Conservation (phyloP, 306 rosid genomes). For the Psophocarpus tetragonolobus region DNA sequence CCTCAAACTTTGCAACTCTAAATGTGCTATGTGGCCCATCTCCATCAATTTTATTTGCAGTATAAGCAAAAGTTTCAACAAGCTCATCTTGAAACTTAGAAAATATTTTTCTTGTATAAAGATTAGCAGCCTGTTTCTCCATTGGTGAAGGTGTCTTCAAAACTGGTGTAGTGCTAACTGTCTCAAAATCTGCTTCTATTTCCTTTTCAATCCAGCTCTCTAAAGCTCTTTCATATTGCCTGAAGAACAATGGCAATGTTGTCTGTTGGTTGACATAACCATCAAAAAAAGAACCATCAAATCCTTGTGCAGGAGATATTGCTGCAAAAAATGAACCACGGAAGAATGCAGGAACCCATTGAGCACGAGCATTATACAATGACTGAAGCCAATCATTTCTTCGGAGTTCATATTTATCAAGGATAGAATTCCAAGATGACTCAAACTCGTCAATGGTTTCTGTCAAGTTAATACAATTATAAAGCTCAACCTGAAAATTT, state of each 20-base stretch:
- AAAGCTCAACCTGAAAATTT: slow-evolving; percentile 78
- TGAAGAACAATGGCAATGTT: slow-evolving; percentile 83
- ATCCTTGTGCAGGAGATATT: slow-evolving; percentile 73
- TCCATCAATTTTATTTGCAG: slow-evolving; percentile 89
- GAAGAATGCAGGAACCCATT: slow-evolving; percentile 90
- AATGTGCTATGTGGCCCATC: slow-evolving; percentile 80
- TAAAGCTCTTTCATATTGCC: slow-evolving; percentile 86
- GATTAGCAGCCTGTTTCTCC: slow-evolving; percentile 94
- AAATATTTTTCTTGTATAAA: slow-evolving; percentile 80
- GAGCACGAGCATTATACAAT: slow-evolving; percentile 69
- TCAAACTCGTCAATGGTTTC: slow-evolving; percentile 96
- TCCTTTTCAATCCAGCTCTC: slow-evolving; percentile 85
- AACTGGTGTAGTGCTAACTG: slow-evolving; percentile 70
- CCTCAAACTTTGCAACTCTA: slow-evolving; percentile 93
- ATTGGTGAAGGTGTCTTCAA: slow-evolving; percentile 93
- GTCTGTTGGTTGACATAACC: slow-evolving; percentile 85
- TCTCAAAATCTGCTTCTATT: slow-evolving; percentile 83
- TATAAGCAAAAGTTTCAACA: slow-evolving; percentile 90
- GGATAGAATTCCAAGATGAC: slow-evolving; percentile 72
- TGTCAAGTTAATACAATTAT: slow-evolving; percentile 86
- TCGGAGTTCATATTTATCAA: slow-evolving; percentile 82
- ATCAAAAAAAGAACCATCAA: slow-evolving; percentile 76
- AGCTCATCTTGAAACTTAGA: slow-evolving; percentile 89
- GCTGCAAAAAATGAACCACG: slow-evolving; percentile 87
- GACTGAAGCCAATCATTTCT: slow-evolving; percentile 87